Base-by-base conservation (phyloP, 225 moss, liverwort and hornwort species). In the Lunularia cruciata region DNA sequence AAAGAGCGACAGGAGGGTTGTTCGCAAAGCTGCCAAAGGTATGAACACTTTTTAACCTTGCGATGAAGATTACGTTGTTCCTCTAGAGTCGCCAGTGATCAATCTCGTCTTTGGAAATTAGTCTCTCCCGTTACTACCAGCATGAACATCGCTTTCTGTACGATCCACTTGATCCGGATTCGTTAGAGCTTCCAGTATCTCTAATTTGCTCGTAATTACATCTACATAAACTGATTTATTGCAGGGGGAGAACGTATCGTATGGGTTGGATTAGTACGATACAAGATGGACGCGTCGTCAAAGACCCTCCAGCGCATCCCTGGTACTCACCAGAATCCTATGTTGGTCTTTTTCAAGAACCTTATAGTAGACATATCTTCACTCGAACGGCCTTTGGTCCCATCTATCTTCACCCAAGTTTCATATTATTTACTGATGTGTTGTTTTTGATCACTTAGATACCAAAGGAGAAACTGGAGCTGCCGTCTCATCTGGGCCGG, bases 221-320 rank as follows among this genome's bases (percentile, higher is more conserved):
- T n/a, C n/a, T n/a, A n/a, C n/a, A n/a, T n/a, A n/a, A n/a, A 51
- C 49, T 14, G 5, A 4, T 8, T 51, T 8, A n/a, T 51, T 8
- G 19, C 75, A 82, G 81, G 78, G 55, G 81, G 81, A 61, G 81
- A 75, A 61, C 65, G 79, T 47, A 77, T 82, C 68, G 76, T 82
- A 36, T 85, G 85, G 82, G 82, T 82, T 72, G 82, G 82, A 57
- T 69, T 85, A 57, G 70, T 73, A 48, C 73, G 78, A 23, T 85
- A 85, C 70, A 85, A 77, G 73, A 79, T 85, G 79, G 82, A 85
- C 69, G 73, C 84, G 26, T 55, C 76, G 18, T 78, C 71, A 37
- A 82, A 77, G 39, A 85, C 82, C 8, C 68, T 85, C 23, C 85
- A 82, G 70, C 75, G 79, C n/a, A 71, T 82, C 34, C 74, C 79